phyloP scores from a whole-genome alignment of 306 rosid species.

The Trifolium dubium region DNA sequence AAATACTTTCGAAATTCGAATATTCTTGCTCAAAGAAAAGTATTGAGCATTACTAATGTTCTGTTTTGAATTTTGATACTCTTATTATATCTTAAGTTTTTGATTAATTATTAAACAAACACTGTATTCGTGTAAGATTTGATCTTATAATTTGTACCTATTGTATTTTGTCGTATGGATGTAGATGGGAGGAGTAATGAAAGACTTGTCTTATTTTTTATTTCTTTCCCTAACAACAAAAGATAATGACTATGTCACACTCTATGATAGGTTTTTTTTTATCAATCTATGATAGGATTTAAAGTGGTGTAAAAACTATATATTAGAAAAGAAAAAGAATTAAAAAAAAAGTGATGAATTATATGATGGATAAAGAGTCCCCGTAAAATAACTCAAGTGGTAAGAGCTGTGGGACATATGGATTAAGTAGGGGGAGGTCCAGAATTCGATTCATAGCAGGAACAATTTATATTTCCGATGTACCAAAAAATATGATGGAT shows the following conservation, averaged over 20 bases:
- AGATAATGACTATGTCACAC: neutral
- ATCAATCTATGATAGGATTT: neutral
- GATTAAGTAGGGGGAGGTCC: too few species aligned
- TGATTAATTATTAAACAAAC: neutral
- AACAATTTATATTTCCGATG: too few species aligned
- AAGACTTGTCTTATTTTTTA: conserved; percentile 12
- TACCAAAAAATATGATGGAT: neutral
- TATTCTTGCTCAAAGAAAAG: too few species aligned
- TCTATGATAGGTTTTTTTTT: neutral
- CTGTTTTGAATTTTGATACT: too few species aligned
- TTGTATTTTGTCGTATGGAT: neutral
- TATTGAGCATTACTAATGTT: too few species aligned
- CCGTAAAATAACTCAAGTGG: too few species aligned
- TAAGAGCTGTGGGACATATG: too few species aligned
- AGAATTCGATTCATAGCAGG: too few species aligned
- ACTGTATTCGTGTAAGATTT: neutral
- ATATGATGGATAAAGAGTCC: neutral
- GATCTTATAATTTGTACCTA: neutral
- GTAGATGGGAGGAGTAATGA: conserved; percentile 30
- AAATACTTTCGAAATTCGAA: too few species aligned
- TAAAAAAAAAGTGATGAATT: neutral
- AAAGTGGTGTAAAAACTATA: neutral
- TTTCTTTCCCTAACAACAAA: conserved; percentile 9
- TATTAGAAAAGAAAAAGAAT: neutral
- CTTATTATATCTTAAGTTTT: neutral